Evolutionary conservation across 1,284 basidiomycete genomes (phyloP).

Genomic region (Coniferiporia sulphurascens): DNA sequence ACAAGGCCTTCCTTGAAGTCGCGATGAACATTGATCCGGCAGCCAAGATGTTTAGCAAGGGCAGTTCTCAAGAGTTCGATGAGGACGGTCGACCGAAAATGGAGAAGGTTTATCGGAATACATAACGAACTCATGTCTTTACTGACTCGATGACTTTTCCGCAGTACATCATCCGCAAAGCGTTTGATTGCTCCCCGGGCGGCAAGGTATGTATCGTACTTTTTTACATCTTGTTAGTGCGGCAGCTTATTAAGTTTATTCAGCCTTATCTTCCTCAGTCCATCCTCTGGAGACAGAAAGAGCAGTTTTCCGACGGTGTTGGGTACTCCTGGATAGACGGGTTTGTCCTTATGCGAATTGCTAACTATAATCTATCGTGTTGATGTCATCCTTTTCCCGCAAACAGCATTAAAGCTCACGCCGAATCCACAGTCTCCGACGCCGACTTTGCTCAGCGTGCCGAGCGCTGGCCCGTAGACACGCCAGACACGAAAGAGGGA

Average conservation of each 20-base stretch:
- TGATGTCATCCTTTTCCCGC: not conserved
- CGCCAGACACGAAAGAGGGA: conserved; percentile 96
- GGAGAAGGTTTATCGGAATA: conserved; percentile 79
- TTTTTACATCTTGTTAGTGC: conserved; percentile 6
- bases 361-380: not conserved
- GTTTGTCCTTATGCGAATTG: conserved; percentile 30
- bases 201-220: conserved; percentile 55
- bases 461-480: conserved; percentile 77
- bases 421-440: conserved; percentile 74
- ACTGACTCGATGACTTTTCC: not conserved
- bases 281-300: conserved; percentile 99
- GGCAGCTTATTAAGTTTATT: conserved; percentile 29
- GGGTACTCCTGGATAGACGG: conserved; percentile 99
- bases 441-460: conserved; percentile 73
- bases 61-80: conserved; percentile 70
- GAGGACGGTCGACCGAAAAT: conserved; percentile 83
- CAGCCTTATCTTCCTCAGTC: conserved; percentile 91
- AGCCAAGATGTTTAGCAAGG: conserved; percentile 91
- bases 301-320: conserved; percentile 99
- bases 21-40: conserved; percentile 89
- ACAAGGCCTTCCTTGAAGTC: conserved; percentile 93
- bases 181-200: conserved; percentile 87
- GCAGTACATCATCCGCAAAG: conserved; percentile 95
- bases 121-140: not conserved
- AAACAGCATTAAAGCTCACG: conserved; percentile 84